A percentile compares a stretch with the other conserved stretches of the same genome.
phyloP scores from a whole-genome alignment of 495 filamentous ascomycete genomes.

The Aspergillus mulundensis region DNA sequence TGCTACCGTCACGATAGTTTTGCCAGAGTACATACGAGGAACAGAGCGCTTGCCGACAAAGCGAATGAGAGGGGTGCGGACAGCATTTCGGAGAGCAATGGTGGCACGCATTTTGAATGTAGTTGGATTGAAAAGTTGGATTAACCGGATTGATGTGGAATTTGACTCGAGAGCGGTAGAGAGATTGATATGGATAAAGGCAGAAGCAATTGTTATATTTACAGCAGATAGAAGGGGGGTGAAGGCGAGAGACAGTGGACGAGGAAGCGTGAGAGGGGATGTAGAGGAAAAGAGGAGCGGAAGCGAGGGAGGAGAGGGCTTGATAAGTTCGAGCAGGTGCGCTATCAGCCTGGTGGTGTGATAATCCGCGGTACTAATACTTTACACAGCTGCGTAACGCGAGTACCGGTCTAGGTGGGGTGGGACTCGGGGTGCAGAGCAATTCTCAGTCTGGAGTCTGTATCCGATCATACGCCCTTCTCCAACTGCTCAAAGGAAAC shows the following conservation, averaged over 20 bases:
- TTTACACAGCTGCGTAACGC: neutral
- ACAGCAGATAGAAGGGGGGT: conserved; percentile 13
- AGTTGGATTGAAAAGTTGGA: conserved; percentile 9
- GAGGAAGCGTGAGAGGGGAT: conserved; percentile 16
- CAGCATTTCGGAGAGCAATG: conserved; percentile 60
- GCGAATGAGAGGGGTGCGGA: conserved; percentile 78
- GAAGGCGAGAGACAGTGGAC: conserved; percentile 8
- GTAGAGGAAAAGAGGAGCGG: conserved; percentile 22
- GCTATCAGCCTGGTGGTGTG: neutral
- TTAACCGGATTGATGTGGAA: neutral
- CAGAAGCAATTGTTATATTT: conserved; percentile 10
- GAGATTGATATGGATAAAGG: conserved; percentile 2
- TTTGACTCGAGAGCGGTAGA: neutral
- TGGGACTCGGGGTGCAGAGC: too few relatives aligned
- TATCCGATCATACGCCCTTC: neutral
- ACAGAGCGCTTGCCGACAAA: conserved; percentile 85
- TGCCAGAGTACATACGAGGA: conserved; percentile 58
- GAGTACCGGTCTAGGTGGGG: too few relatives aligned
- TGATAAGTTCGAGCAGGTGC: neutral
- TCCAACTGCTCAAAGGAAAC: neutral
- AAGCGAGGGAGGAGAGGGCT: conserved; percentile 16
- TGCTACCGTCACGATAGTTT: neutral
- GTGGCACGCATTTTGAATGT: conserved; percentile 60
- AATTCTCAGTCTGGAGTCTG: neutral
- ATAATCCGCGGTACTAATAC: neutral